A percentile compares a stretch with the other conserved stretches of the same genome.
phyloP scores from a whole-genome alignment of 163 green algal species.

The Chlorella variabilis region DNA sequence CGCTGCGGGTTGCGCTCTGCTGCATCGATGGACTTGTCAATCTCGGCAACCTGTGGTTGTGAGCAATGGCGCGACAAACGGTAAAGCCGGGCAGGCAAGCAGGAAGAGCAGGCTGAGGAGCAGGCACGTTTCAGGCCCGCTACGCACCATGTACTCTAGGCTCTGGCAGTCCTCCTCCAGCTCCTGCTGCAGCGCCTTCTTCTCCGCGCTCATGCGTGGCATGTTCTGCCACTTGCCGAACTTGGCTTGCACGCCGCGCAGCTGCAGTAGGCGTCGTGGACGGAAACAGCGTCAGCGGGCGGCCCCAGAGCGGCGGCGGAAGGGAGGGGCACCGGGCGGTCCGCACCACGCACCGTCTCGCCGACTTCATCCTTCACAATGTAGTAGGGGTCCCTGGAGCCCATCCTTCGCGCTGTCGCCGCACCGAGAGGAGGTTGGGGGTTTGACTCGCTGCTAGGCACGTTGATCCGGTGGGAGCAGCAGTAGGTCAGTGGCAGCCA shows the following conservation, averaged over 20 bases:
- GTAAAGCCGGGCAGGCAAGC: no score
- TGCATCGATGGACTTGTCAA: conserved; percentile 61
- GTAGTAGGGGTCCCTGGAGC: conserved; percentile 45
- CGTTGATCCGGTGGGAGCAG: no score
- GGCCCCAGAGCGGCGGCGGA: no score
- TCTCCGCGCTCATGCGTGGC: conserved; percentile 32
- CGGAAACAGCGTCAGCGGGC: no score
- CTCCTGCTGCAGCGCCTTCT: conserved; percentile 42
- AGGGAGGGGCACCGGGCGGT: no score
- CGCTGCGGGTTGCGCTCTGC: conserved; percentile 70
- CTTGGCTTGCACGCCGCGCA: conserved; percentile 38
- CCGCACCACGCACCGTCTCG: conserved; percentile 56
- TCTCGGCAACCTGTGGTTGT: conserved; percentile 10
- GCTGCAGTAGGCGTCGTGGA: no score
- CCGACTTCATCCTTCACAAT: conserved; percentile 49
- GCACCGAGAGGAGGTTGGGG: no score
- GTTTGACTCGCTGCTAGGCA: background rate
- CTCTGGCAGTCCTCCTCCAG: conserved; percentile 67
- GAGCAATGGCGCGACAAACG: background rate
- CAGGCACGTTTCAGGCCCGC: no score
- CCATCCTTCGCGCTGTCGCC: background rate
- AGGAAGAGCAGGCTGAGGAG: no score
- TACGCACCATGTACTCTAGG: conserved; percentile 57
- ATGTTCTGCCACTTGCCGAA: conserved; percentile 48
- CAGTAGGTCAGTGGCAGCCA: no score